Base-by-base conservation (phyloP, 2,329 filamentous ascomycete genomes). In the Madurella mycetomatis region DNA sequence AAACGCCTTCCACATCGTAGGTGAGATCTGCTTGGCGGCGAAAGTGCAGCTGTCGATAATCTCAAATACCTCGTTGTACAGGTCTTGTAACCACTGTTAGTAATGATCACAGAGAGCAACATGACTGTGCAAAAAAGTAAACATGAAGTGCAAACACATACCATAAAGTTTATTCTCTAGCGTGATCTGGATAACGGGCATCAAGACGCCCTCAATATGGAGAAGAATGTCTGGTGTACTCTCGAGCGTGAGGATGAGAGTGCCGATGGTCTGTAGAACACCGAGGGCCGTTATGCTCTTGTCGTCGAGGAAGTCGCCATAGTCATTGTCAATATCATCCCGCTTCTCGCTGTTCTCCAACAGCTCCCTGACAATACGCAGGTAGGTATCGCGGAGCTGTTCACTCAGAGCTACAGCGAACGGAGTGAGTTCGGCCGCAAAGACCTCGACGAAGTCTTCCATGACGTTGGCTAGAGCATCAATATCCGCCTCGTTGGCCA, bases 31-130 rank as follows among this genome's bases (percentile, higher is more conserved):
- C 78, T 97, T 99, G 58, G 94, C 92, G 11, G 94, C 90, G 70
- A 97, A 99, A 8, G 94, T 99, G 78, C 94, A 99, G 78, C 91
- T 96, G 71, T 99, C 94, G 64, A 99, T 95, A 65, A 99, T 99
- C 73, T 99, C 94, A 64, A 99, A 99, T 5, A 97, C 85, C 70
- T 99, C 94, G 69, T 97, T 99, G 72, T 96, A 99, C 18, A 99
- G 76, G 71, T 99, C 87, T 87, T 58, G 18, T 41, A 34, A 25
- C 8, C 12, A 17, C 25, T 17, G 51, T 60, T 13, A 60, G 60
- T 39, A 31, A 13, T 4, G 5, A 15, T 25, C 5, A 39, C 30
- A 34, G 32, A n/a, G 11, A 2, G 13, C 7, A 5, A 30, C 8
- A 5, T 41, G 51, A 34, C 34, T 62, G 12, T 37, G 34, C 34